Base-by-base conservation (phyloP, 345 rosid genomes). In the Populus nigra region DNA sequence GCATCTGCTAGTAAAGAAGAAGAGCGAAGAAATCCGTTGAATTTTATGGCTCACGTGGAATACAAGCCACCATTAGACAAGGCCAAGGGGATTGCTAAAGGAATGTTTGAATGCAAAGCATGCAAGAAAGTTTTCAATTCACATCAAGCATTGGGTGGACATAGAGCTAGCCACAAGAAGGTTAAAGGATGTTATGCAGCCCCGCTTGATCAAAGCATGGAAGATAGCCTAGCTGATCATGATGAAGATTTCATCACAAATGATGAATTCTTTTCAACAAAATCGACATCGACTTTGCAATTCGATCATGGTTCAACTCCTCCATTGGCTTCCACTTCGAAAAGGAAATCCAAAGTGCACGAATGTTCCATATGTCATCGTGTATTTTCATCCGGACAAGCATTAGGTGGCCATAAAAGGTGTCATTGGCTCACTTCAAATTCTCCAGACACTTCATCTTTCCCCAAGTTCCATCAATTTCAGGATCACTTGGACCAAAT, bases 111-210 rank as follows among this genome's bases (percentile, higher is more conserved):
- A 62, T 96, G 99, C 85, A 92, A 92, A 84, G 98, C 98, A 11
- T 96, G 99, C 86, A 96, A 92, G 86, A 96, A 94, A 83, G 98
- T 94, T 75, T 96, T 96, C 86, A 88, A 91, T 84, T 96, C 99
- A 41, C 99, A 96, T 81, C 99, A 96, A 86, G 99, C 99, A 17
- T 81, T 96, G 75, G 99, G 99, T 3, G 99, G 99, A 65, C 99
- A 96, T 78, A 88, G 99, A 85, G 99, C 99, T 12, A 96, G 99
- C 85, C 99, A 96, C 86, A 94, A 96, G 88, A 96, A 96, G 75
- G 99, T 96, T 45, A 94, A 92, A 82, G 99, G 99, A 35, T 96
- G 99, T 75, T 96, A 92, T 78, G 99, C 99, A 15, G 91, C 97
- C 0, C 78, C 91, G 78, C 76, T 84, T 33, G 91, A 89, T 73